phyloP scores from a whole-genome alignment of 768 basidiomycete genomes.

The Amanita brunnescens region DNA sequence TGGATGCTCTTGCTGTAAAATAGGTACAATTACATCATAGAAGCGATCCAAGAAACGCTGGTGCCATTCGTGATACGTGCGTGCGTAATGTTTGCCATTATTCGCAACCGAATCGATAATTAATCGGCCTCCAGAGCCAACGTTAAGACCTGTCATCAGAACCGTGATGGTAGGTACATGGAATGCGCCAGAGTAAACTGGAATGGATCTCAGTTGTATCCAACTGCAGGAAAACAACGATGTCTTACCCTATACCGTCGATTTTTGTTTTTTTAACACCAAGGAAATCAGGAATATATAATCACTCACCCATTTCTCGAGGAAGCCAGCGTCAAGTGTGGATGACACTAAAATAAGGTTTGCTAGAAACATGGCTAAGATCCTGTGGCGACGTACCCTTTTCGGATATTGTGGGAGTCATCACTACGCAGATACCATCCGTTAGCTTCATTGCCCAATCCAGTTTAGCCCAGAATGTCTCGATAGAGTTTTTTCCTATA shows the following conservation, averaged over 20 bases:
- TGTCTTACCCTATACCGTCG: background rate
- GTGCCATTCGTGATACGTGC: conserved; percentile 76
- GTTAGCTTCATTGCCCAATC: conserved; percentile 58
- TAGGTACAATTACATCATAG: conserved; percentile 47
- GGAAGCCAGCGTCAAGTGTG: conserved; percentile 66
- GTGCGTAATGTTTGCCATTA: conserved; percentile 70
- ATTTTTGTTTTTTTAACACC: too few species aligned
- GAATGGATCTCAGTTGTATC: too few species aligned
- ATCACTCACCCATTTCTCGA: conserved; percentile 60
- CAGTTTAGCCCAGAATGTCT: conserved; percentile 53
- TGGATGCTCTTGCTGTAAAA: conserved; percentile 47
- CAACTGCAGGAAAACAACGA: background rate
- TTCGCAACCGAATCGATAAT: conserved; percentile 59
- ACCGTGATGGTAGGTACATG: too few species aligned
- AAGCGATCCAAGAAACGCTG: conserved; percentile 50
- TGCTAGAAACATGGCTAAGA: conserved; percentile 4
- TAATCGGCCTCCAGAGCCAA: conserved; percentile 40
- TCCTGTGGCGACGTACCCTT: conserved; percentile 40
- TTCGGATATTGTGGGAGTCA: conserved; percentile 72
- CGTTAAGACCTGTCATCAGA: too few species aligned
- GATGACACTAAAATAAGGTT: conserved; percentile 1
- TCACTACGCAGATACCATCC: conserved; percentile 57
- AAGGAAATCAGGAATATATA: too few species aligned
- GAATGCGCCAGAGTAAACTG: too few species aligned
- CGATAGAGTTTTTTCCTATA: conserved; percentile 58